These are phyloP conservation scores for Pseudogymnoascus sp. DNA, from an alignment of 2,329 filamentous ascomycete genomes.

Conservation along the genomic window DNA sequence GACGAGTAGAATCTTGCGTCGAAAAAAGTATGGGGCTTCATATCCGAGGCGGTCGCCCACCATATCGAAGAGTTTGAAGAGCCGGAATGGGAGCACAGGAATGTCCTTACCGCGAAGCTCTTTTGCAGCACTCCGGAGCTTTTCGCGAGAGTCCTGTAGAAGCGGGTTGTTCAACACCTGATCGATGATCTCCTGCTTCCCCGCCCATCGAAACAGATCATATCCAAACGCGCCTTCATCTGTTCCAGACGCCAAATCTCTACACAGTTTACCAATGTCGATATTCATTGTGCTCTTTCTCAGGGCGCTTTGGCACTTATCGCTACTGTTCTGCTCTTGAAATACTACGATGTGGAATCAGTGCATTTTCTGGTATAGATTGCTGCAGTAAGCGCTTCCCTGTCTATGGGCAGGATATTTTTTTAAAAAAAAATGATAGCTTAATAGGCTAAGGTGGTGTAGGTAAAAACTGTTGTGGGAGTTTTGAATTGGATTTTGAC, in stretches of 20 bases:
- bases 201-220: not conserved
- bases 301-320: not conserved
- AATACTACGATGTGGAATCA: not conserved
- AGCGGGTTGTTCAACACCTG: not conserved
- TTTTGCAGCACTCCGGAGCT: not conserved
- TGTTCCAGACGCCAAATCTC: not conserved
- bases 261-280: not conserved
- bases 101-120: not conserved
- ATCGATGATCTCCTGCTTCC: not conserved
- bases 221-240: not conserved
- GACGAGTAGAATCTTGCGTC: not conserved
- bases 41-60: not conserved
- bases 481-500: too few species aligned
- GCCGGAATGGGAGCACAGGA: not conserved
- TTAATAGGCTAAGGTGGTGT: too few species aligned
- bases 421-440: too few species aligned
- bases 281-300: not conserved
- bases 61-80: not conserved
- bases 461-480: too few species aligned
- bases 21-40: not conserved
- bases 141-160: not conserved
- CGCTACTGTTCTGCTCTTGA: not conserved
- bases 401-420: not conserved
- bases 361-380: not conserved
- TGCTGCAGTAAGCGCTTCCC: not conserved